These are phyloP conservation scores for Myxozyma mucilagina DNA, from an alignment of 805 yeast genomes.

Conservation along the genomic window DNA sequence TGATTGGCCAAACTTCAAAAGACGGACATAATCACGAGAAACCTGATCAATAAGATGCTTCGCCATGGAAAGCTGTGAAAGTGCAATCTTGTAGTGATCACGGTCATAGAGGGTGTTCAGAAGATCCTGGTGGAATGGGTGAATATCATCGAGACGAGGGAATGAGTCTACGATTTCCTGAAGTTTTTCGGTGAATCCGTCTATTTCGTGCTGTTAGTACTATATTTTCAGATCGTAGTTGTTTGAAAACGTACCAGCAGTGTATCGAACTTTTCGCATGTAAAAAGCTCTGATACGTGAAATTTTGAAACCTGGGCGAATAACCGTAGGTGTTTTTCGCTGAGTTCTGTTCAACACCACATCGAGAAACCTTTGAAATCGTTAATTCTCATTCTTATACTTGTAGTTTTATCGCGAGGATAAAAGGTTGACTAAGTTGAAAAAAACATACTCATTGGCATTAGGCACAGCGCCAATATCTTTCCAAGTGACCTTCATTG, in stretches of 20 bases:
- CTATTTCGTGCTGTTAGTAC: background rate
- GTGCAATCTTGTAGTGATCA: constrained; percentile 94
- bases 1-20: constrained; percentile 95
- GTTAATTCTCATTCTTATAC: background rate
- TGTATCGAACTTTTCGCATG: constrained; percentile 96
- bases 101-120: constrained; percentile 98
- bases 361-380: constrained; percentile 61
- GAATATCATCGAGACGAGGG: constrained; percentile 96
- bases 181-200: constrained; percentile 92
- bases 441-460: constrained; percentile 60
- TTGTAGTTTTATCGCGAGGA: background rate
- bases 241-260: constrained; percentile 54
- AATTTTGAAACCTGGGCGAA: constrained; percentile 93
- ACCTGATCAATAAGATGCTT: constrained; percentile 94
- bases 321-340: constrained; percentile 98
- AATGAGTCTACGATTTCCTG: constrained; percentile 81
- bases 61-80: constrained; percentile 93
- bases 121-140: constrained; percentile 96
- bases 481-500: constrained; percentile 97
- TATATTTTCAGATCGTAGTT: background rate
- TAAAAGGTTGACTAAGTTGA: background rate
- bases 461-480: constrained; percentile 95
- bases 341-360: constrained; percentile 96
- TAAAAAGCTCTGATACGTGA: constrained; percentile 95
- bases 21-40: constrained; percentile 89